phyloP scores from a whole-genome alignment of 352 stramenopile genomes.

The Phytophthora hybrid region DNA sequence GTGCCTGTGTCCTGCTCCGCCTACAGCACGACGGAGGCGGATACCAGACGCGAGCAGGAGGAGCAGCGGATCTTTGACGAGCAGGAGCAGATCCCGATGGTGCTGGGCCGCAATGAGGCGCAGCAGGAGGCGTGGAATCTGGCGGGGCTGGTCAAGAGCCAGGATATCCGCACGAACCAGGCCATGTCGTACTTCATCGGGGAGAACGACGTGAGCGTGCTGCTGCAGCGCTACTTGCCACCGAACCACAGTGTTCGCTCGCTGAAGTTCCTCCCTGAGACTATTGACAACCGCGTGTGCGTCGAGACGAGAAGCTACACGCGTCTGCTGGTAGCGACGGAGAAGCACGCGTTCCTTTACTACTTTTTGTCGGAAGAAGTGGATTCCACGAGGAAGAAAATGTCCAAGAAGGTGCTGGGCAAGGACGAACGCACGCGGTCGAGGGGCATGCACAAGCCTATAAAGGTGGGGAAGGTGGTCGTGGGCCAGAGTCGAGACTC shows the following conservation, averaged over 20 bases:
- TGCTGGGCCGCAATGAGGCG: slow-evolving; percentile 75
- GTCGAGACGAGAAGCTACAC: slow-evolving; percentile 83
- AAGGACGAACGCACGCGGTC: slow-evolving; percentile 57
- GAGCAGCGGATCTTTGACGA: slow-evolving; percentile 67
- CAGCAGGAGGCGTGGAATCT: slow-evolving; percentile 81
- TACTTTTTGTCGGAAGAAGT: slow-evolving; percentile 82
- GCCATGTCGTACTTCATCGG: slow-evolving; percentile 78
- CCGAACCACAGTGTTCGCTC: slow-evolving; percentile 76
- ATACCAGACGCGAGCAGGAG: slow-evolving; percentile 53
- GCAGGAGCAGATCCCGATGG: slow-evolving; percentile 62
- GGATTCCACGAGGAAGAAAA: slow-evolving; percentile 78
- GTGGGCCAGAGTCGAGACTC: slow-evolving; percentile 40
- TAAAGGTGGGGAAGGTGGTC: slow-evolving; percentile 47
- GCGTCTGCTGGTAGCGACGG: slow-evolving; percentile 71
- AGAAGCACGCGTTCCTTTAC: slow-evolving; percentile 78
- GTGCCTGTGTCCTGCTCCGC: slow-evolving; percentile 64
- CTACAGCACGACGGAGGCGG: slow-evolving; percentile 60
- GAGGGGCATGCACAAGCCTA: slow-evolving; percentile 49
- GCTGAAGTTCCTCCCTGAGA: slow-evolving; percentile 83
- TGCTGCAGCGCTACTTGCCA: slow-evolving; percentile 78
- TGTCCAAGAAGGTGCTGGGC: slow-evolving; percentile 81
- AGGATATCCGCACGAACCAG: slow-evolving; percentile 86
- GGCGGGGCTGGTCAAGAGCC: slow-evolving; percentile 71
- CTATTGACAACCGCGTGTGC: slow-evolving; percentile 82
- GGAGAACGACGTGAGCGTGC: slow-evolving; percentile 69